phyloP scores from a whole-genome alignment of 2,329 filamentous ascomycete genomes.

The Aspergillus hortae region DNA sequence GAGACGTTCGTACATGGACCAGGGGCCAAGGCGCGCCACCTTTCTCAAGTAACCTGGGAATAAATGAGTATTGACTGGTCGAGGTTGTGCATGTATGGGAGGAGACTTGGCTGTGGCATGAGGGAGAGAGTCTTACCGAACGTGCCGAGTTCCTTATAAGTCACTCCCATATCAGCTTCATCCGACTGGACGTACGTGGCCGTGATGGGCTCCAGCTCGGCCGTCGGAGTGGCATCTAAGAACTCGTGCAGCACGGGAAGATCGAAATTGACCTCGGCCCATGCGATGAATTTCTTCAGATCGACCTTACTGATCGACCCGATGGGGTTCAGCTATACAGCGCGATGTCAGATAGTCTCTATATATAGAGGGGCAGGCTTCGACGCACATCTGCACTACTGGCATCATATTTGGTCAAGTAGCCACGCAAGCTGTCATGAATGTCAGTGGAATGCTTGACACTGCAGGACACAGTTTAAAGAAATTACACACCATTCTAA shows the following conservation, averaged over 20 bases:
- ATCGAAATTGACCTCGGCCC: conserved; percentile 56
- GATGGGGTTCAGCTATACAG: conserved; percentile 33
- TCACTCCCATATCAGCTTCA: conserved; percentile 54
- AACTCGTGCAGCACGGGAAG: conserved; percentile 66
- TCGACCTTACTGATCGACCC: conserved; percentile 62
- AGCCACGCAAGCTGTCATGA: conserved; percentile 37
- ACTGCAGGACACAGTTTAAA: neutral
- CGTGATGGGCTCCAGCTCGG: conserved; percentile 65
- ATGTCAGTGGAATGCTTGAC: conserved; percentile 33
- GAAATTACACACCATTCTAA: conserved; percentile 25
- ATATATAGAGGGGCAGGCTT: neutral
- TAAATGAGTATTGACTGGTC: neutral
- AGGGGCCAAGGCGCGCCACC: conserved; percentile 52
- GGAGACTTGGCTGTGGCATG: no score
- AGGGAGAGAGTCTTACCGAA: conserved; percentile 40
- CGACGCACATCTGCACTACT: conserved; percentile 52
- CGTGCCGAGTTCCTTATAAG: conserved; percentile 52
- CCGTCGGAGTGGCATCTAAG: conserved; percentile 59
- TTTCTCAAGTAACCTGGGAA: conserved; percentile 43
- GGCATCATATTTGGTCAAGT: conserved; percentile 70
- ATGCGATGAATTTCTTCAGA: conserved; percentile 68
- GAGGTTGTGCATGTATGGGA: neutral
- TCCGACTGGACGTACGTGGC: conserved; percentile 58
- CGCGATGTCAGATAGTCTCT: conserved; percentile 2
- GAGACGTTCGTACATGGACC: conserved; percentile 53